Percentiles rank a stretch among this genome's conserved stretches.
Conservation (phyloP, 441 rosid species). For the Gossypium lobatum region DNA sequence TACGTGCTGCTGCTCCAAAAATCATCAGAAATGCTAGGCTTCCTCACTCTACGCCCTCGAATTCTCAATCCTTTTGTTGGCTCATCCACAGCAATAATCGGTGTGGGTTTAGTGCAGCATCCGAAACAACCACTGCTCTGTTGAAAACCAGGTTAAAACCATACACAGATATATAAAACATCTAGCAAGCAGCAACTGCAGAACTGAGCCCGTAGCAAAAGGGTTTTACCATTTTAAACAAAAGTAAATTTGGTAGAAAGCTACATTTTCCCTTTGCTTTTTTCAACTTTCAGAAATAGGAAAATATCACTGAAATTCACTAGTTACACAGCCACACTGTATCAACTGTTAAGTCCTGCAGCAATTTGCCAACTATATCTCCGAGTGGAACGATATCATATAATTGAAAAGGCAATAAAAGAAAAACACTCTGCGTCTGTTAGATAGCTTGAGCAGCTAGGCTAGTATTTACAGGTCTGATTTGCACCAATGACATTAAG, state of each 20-base stretch:
- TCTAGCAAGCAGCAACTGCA: not conserved
- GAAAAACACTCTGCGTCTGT: not conserved
- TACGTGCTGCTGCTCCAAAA: slow-evolving; percentile 52
- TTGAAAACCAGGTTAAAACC: slow-evolving; percentile 32
- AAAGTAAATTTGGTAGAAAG: not conserved
- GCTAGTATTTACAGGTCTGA: not conserved
- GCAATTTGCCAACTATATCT: not conserved
- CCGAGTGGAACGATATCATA: not conserved
- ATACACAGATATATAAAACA: slow-evolving; percentile 4
- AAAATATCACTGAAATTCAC: not conserved
- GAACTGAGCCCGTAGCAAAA: not conserved
- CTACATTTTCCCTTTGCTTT: not conserved
- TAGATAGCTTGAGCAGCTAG: not conserved
- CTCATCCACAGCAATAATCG: slow-evolving; percentile 45
- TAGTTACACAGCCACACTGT: not conserved
- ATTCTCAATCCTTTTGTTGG: slow-evolving; percentile 55
- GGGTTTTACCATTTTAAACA: not conserved
- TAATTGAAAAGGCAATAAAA: not conserved
- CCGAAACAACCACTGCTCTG: slow-evolving; percentile 52
- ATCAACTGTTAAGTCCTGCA: not conserved
- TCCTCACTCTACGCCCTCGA: slow-evolving; percentile 45
- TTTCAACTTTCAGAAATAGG: not conserved
- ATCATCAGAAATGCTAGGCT: slow-evolving; percentile 39
- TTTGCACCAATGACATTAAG: not conserved
- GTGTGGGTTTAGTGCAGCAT: slow-evolving; percentile 35